These are phyloP conservation scores for Leishmania turanica DNA, from an alignment of 208 protist species.

Conservation along the genomic window DNA sequence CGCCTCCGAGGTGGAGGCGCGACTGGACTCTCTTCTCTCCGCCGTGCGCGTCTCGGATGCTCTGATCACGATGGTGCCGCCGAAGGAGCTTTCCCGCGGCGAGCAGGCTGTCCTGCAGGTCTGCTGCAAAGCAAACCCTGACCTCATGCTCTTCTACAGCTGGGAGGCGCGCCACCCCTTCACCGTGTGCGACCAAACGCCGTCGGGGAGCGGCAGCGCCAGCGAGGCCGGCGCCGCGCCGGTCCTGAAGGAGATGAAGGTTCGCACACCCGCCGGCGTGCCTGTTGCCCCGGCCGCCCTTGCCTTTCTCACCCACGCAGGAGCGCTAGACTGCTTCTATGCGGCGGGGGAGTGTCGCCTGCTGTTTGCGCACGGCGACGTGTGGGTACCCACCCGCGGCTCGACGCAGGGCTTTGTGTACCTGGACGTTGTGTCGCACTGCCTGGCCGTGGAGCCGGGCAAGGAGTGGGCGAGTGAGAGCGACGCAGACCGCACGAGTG, in stretches of 20 bases:
- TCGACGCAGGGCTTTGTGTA: slow-evolving; percentile 31
- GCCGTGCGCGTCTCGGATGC: slow-evolving; percentile 48
- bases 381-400: slow-evolving; percentile 54
- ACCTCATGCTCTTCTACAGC: slow-evolving; percentile 34
- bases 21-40: slow-evolving; percentile 31
- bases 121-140: slow-evolving; percentile 31
- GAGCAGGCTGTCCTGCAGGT: slow-evolving; percentile 36
- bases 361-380: slow-evolving; percentile 44
- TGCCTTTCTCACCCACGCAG: slow-evolving; percentile 36
- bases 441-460: slow-evolving; percentile 56
- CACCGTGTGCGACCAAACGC: slow-evolving; percentile 13
- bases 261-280: slow-evolving; percentile 14
- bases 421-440: slow-evolving; percentile 41
- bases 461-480: slow-evolving; percentile 18
- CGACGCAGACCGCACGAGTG: slow-evolving; percentile 27
- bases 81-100: slow-evolving; percentile 24
- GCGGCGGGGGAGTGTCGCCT: slow-evolving; percentile 21
- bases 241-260: slow-evolving; percentile 11
- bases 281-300: slow-evolving; percentile 45
- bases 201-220: not conserved
- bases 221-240: not conserved
- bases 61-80: slow-evolving; percentile 32
- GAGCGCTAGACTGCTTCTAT: slow-evolving; percentile 39
- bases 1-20: slow-evolving; percentile 11
- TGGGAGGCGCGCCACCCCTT: slow-evolving; percentile 34